Base-by-base conservation (phyloP, 192 early-diverging fungal species). In the Backusella liffmaniae region DNA sequence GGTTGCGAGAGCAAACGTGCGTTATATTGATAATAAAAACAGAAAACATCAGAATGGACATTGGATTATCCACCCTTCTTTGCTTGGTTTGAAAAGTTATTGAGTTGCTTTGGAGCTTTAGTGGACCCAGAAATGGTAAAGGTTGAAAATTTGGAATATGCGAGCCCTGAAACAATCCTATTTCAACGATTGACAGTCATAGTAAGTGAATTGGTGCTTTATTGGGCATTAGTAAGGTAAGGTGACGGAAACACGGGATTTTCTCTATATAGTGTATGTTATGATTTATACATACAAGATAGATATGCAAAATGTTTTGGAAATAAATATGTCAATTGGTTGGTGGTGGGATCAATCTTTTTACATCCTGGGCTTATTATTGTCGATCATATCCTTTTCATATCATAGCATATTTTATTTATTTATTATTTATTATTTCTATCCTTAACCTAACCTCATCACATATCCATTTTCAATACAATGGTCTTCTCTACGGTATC, bases 1-100 rank as follows among this genome's bases (percentile, higher is more conserved):
- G 18, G 18, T 4, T 29, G 15, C 3, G 9, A 23, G 16, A 39
- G 32, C 23, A n/a, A 23, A 16, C 18, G 66, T 77, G 72, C 1
- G 26, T 23, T 49, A 23, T 67, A 32, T 32, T 44, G 12, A 18
- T 5, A 42, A 15, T 4, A 16, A 35, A 8, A 53, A 69, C 1
- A 94, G 90, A 86, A 88, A 76, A 91, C 88, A 67, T 93, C 92
- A 67, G 91, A 94, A 83, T 96, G 96, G 96, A 98, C 96, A 7
- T 87, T 98, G 30, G 97, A 98, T 83, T 98, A 98, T 75, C 97
- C 97, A 51, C 97, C 97, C 67, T 94, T 99, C 81, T 99, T 99
- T 84, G 97, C 97, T 26, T 97, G 93, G 92, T 97, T 97, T 79
- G 97, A 99, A 81, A 93, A 87, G 78, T 70, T 82, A 29, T 81